Evolutionary conservation across 2,329 filamentous ascomycete genomes (phyloP).

Genomic region (Fusarium pseudonygamai): DNA sequence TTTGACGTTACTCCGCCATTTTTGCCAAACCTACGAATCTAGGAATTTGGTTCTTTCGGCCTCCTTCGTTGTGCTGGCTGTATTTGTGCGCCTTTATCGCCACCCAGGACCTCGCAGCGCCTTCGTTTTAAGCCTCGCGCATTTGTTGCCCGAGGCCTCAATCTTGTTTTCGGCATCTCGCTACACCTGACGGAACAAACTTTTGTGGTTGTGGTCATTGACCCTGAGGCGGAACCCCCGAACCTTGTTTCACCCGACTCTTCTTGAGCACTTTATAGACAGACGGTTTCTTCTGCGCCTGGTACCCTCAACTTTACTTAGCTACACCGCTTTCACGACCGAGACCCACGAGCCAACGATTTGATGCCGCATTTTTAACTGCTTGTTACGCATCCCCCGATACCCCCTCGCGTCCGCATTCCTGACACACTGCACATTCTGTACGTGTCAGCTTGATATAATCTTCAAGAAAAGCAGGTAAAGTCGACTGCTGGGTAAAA

Average conservation of each 20-base stretch:
- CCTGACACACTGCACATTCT: not conserved
- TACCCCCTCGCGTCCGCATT: constrained; percentile 12
- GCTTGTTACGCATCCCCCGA: constrained; percentile 14
- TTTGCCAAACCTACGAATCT: constrained; percentile 5
- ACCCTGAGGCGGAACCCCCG: not conserved
- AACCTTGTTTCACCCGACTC: constrained; percentile 1
- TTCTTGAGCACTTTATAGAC: constrained; percentile 12
- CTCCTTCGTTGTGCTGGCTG: constrained; percentile 39
- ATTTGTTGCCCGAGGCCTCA: constrained; percentile 29
- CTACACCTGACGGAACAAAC: constrained; percentile 17
- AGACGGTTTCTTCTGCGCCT: constrained; percentile 12
- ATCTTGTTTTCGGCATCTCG: not conserved
- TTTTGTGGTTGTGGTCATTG: not conserved
- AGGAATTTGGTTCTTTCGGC: constrained; percentile 24
- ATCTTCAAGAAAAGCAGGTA: not conserved
- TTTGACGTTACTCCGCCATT: constrained; percentile 39
- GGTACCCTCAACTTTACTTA: constrained; percentile 7
- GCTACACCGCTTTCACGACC: constrained; percentile 39
- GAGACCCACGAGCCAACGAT: constrained; percentile 31
- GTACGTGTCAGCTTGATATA: constrained; percentile 6
- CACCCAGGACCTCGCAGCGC: constrained; percentile 6
- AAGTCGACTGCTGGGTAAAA: constrained; percentile 35
- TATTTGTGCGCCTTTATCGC: constrained; percentile 18
- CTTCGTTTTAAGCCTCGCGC: constrained; percentile 1
- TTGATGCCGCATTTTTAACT: constrained; percentile 39